Evolutionary conservation across 768 basidiomycete species (phyloP).

Genomic region (Gelatoporia subvermispora): DNA sequence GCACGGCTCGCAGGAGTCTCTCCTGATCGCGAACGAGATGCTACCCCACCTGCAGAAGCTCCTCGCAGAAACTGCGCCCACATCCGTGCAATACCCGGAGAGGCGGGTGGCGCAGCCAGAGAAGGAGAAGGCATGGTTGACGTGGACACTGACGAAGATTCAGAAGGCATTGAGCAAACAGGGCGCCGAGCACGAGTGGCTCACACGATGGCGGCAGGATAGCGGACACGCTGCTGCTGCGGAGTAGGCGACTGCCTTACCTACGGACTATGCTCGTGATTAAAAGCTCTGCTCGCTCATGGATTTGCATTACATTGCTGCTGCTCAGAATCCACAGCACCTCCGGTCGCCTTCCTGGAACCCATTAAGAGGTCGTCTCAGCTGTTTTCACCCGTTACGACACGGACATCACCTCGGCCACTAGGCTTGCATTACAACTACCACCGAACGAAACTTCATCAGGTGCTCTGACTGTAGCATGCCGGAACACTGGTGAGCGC

Average conservation of each 20-base stretch:
- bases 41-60: constrained; percentile 36
- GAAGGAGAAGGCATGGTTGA: constrained; percentile 35
- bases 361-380: no score
- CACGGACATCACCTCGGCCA: no score
- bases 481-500: no score
- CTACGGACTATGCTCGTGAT: no score
- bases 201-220: constrained; percentile 21
- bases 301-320: no score
- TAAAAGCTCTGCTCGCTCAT: no score
- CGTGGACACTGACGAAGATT: constrained; percentile 32
- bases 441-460: no score
- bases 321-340: no score
- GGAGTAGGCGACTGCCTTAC: background rate
- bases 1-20: constrained; percentile 28
- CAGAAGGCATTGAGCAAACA: constrained; percentile 28
- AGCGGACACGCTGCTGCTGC: constrained; percentile 16
- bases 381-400: no score
- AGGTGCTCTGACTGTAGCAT: no score
- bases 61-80: constrained; percentile 12
- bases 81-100: constrained; percentile 8
- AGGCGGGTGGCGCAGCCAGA: constrained; percentile 15
- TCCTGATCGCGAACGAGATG: constrained; percentile 39
- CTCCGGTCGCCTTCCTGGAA: no score
- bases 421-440: no score
- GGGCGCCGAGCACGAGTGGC: constrained; percentile 23